These are phyloP conservation scores for Amaranthus tricolor DNA, from an alignment of 179 eudicot species.

Conservation along the genomic window DNA sequence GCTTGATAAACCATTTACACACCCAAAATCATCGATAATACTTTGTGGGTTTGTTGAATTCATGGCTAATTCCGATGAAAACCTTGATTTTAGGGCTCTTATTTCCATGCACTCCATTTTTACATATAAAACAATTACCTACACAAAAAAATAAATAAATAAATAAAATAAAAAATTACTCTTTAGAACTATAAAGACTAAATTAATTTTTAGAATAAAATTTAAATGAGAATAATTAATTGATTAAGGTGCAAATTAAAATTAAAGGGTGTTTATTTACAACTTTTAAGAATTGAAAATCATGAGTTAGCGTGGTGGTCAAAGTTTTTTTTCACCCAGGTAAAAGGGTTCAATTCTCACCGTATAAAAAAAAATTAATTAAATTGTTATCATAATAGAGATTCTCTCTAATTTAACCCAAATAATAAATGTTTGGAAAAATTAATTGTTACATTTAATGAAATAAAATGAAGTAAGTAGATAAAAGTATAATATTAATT, in stretches of 20 bases:
- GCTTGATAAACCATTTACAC: conserved; percentile 31
- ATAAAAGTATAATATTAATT: background rate
- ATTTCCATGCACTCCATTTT: conserved; percentile 67
- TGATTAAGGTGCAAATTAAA: background rate
- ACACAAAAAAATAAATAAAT: background rate
- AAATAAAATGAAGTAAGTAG: background rate
- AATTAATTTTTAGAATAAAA: background rate
- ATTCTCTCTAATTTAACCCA: background rate
- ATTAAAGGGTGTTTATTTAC: background rate
- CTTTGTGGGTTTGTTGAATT: conserved; percentile 37
- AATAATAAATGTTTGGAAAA: no score
- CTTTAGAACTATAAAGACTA: no score
- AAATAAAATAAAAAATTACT: background rate
- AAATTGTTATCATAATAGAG: no score
- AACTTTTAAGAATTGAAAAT: background rate
- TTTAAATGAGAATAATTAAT: background rate
- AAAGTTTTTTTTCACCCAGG: no score
- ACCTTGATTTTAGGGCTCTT: conserved; percentile 70
- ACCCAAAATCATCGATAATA: conserved; percentile 47
- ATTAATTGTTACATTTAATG: background rate
- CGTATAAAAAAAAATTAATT: no score
- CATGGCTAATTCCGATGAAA: conserved; percentile 39
- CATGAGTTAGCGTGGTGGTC: no score
- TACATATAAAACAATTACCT: background rate
- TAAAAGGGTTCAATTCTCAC: no score